These are phyloP conservation scores for Ambrosia artemisiifolia DNA, from an alignment of 129 eudicot genomes.

Conservation along the genomic window DNA sequence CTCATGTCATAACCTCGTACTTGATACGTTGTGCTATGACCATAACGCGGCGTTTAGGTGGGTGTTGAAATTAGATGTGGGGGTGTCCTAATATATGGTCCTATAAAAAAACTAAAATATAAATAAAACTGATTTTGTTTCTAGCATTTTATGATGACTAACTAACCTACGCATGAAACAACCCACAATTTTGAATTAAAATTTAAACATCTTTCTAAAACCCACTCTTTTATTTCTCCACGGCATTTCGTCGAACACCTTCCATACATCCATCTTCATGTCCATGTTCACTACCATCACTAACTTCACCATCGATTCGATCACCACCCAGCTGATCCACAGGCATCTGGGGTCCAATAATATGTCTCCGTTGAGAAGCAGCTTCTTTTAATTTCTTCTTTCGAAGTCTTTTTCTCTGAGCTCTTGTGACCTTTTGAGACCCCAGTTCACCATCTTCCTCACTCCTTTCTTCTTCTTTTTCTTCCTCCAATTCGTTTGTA, in stretches of 20 bases:
- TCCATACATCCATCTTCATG: conserved; percentile 19
- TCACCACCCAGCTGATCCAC: background rate
- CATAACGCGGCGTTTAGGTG: too few relatives aligned
- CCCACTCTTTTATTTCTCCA: conserved; percentile 23
- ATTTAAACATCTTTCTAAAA: conserved; percentile 40
- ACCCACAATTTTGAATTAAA: background rate
- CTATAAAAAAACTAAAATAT: too few relatives aligned
- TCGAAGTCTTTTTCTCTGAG: conserved; percentile 71
- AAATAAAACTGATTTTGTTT: background rate
- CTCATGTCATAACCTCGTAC: too few relatives aligned
- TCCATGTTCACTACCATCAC: conserved; percentile 6
- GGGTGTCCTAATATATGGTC: too few relatives aligned
- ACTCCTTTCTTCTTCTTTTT: conserved; percentile 25
- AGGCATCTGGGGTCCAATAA: conserved; percentile 63
- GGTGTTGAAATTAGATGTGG: too few relatives aligned
- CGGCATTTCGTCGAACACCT: conserved; percentile 61
- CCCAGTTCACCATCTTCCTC: conserved; percentile 30
- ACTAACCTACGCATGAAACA: background rate
- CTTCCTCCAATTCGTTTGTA: conserved; percentile 34
- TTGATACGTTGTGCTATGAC: too few relatives aligned
- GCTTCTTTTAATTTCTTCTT: conserved; percentile 64
- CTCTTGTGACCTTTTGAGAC: conserved; percentile 54
- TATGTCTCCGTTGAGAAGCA: conserved; percentile 41
- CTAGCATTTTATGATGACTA: background rate
- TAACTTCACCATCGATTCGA: conserved; percentile 1